phyloP scores from a whole-genome alignment of 2,329 filamentous ascomycete genomes.

The Penicillium aurantiogriseum region DNA sequence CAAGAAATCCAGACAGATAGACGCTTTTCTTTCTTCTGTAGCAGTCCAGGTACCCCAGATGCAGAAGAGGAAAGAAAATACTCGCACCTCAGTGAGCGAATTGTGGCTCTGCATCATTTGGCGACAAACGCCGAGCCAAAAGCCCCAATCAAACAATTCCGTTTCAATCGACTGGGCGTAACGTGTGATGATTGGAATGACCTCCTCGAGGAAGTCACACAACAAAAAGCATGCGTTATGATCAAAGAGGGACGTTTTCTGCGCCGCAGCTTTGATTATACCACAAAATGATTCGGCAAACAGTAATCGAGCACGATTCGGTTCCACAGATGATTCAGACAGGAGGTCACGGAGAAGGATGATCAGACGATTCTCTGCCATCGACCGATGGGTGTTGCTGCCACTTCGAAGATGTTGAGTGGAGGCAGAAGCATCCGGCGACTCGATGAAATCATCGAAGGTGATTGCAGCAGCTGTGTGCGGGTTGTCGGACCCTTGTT shows the following conservation, averaged over 20 bases:
- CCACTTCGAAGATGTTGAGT: constrained; percentile 63
- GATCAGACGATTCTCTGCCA: constrained; percentile 86
- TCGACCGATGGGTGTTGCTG: constrained; percentile 68
- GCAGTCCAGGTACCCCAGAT: constrained; percentile 72
- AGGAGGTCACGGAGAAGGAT: constrained; percentile 80
- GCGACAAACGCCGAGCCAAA: constrained; percentile 80
- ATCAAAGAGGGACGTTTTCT: constrained; percentile 75
- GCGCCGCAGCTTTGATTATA: constrained; percentile 70
- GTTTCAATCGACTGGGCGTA: constrained; percentile 53
- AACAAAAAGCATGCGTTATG: constrained; percentile 81
- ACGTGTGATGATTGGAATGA: constrained; percentile 64
- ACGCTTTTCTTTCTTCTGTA: constrained; percentile 65
- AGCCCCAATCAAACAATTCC: constrained; percentile 60
- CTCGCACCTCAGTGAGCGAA: constrained; percentile 82
- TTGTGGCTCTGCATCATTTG: constrained; percentile 80
- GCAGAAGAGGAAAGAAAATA: constrained; percentile 77
- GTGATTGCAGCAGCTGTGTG: constrained; percentile 54
- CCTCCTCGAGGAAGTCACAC: constrained; percentile 88
- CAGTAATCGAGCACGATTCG: constrained; percentile 59
- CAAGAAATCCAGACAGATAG: constrained; percentile 72
- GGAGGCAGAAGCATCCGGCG: constrained; percentile 65
- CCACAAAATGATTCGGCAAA: constrained; percentile 74
- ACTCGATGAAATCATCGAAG: constrained; percentile 64
- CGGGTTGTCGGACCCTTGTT: constrained; percentile 48
- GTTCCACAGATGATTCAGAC: constrained; percentile 58